Percentiles rank a stretch among this genome's conserved stretches.
These are phyloP conservation scores for Mortierella sp. DNA, from an alignment of 371 early-diverging fungal species.

Conservation along the genomic window DNA sequence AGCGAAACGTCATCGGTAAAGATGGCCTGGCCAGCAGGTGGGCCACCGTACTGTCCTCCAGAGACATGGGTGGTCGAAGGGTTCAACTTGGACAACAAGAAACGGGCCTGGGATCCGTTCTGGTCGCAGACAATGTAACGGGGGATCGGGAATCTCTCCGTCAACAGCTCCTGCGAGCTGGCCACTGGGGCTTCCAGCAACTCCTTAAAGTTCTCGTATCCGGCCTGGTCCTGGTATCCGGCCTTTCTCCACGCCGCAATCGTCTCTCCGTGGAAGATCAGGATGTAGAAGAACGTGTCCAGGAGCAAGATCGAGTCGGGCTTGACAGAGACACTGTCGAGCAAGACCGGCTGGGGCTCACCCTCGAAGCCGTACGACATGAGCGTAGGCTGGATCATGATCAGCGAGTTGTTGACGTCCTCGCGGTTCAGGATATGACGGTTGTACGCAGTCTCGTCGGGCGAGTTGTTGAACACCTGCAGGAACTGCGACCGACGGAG, in stretches of 20 bases:
- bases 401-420: conserved; percentile 95
- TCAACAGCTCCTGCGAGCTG: conserved; percentile 93
- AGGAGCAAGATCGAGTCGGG: conserved; percentile 97
- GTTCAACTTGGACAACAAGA: conserved; percentile 98
- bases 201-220: conserved; percentile 95
- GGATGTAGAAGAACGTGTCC: conserved; percentile 99
- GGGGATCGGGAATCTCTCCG: conserved; percentile 98
- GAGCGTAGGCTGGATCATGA: conserved; percentile 99
- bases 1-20: conserved; percentile 98
- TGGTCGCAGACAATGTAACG: conserved; percentile 98
- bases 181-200: conserved; percentile 91
- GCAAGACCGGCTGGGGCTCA: conserved; percentile 93
- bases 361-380: conserved; percentile 94
- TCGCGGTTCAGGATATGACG: conserved; percentile 95
- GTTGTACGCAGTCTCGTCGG: conserved; percentile 99
- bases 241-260: conserved; percentile 95
- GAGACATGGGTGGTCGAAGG: conserved; percentile 97
- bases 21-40: conserved; percentile 85
- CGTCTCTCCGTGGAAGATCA: conserved; percentile 96
- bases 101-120: conserved; percentile 99
- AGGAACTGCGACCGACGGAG: conserved; percentile 98
- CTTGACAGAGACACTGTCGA: conserved; percentile 98
- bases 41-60: conserved; percentile 74
- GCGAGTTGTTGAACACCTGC: conserved; percentile 99
- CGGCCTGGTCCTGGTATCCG: conserved; percentile 90